Percentiles rank a stretch among this genome's conserved stretches.
Evolutionary conservation across 768 basidiomycete species (phyloP).

Genomic region (Boletus insuetus): DNA sequence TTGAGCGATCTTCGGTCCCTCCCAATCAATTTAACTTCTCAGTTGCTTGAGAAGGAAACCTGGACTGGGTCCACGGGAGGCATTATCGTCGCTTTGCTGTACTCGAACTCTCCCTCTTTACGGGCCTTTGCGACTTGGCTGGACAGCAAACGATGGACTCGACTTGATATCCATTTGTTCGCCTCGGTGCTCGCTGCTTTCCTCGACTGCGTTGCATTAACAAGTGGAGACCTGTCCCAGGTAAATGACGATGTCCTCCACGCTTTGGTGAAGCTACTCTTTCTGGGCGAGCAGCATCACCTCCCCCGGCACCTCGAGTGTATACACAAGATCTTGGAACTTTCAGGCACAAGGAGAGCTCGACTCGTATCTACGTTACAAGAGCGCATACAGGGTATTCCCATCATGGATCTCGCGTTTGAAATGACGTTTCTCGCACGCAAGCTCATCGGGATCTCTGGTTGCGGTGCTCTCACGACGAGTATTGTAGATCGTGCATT

Average conservation of each 20-base stretch:
- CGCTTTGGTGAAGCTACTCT: constrained; percentile 28
- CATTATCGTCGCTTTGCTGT: constrained; percentile 45
- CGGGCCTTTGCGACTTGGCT: constrained; percentile 42
- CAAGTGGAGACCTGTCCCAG: constrained; percentile 16
- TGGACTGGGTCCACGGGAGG: constrained; percentile 46
- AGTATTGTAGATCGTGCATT: constrained; percentile 45
- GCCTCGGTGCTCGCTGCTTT: constrained; percentile 44
- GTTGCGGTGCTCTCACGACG: constrained; percentile 26
- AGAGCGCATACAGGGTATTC: constrained; percentile 24
- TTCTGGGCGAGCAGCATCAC: not conserved
- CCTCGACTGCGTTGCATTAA: constrained; percentile 38
- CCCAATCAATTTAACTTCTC: constrained; percentile 26
- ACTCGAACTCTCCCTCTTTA: constrained; percentile 32
- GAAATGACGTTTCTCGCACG: constrained; percentile 35
- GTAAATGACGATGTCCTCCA: constrained; percentile 29
- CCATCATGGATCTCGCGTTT: constrained; percentile 26
- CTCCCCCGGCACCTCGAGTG: constrained; percentile 20
- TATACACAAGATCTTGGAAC: constrained; percentile 27
- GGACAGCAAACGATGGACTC: constrained; percentile 14
- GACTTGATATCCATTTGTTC: constrained; percentile 26
- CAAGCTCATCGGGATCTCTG: constrained; percentile 22
- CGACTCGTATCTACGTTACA: constrained; percentile 24
- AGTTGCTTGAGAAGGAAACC: constrained; percentile 38
- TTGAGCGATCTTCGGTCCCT: constrained; percentile 4
- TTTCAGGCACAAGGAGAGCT: constrained; percentile 20